Conservation (phyloP, 2,329 filamentous ascomycete species). For the Beauveria sp. region DNA sequence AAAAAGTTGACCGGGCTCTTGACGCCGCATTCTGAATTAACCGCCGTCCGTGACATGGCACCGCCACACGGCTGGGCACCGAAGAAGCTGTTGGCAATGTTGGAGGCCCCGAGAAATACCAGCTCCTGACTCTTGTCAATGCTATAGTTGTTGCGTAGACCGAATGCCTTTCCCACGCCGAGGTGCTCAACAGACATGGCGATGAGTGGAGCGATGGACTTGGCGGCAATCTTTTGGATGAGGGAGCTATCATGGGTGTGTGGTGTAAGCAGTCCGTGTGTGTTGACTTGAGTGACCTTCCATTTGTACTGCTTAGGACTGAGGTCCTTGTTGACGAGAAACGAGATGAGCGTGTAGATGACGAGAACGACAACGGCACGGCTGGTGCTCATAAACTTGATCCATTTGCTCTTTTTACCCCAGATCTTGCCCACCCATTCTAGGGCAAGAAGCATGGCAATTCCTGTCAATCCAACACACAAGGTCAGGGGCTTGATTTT, state of each 20-base stretch:
- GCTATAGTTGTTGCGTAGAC: slow-evolving; percentile 52
- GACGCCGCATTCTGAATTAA: slow-evolving; percentile 58
- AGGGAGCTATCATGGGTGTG: slow-evolving; percentile 38
- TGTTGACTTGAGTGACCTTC: slow-evolving; percentile 48
- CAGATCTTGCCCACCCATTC: slow-evolving; percentile 51
- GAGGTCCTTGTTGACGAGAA: slow-evolving; percentile 49
- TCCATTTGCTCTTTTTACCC: slow-evolving; percentile 47
- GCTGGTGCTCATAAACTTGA: slow-evolving; percentile 53
- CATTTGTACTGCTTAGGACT: slow-evolving; percentile 41
- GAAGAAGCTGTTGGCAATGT: slow-evolving; percentile 59
- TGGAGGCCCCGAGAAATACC: slow-evolving; percentile 53
- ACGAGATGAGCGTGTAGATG: slow-evolving; percentile 56
- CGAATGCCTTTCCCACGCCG: slow-evolving; percentile 57
- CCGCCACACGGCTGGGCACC: slow-evolving; percentile 56
- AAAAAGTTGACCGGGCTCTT: slow-evolving; percentile 53
- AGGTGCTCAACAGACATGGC: slow-evolving; percentile 56
- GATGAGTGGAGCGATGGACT: slow-evolving; percentile 53
- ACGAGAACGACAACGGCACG: slow-evolving; percentile 53
- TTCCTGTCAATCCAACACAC: slow-evolving; percentile 50
- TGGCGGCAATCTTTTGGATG: slow-evolving; percentile 44
- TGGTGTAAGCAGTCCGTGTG: slow-evolving; percentile 45
- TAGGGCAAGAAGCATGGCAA: slow-evolving; percentile 48
- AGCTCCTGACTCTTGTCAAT: slow-evolving; percentile 60
- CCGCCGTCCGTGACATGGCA: slow-evolving; percentile 59
- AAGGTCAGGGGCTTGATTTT: slow-evolving; percentile 51